Evolutionary conservation across 441 rosid genomes (phyloP).

Genomic region (Pelargonium fulgidum): DNA sequence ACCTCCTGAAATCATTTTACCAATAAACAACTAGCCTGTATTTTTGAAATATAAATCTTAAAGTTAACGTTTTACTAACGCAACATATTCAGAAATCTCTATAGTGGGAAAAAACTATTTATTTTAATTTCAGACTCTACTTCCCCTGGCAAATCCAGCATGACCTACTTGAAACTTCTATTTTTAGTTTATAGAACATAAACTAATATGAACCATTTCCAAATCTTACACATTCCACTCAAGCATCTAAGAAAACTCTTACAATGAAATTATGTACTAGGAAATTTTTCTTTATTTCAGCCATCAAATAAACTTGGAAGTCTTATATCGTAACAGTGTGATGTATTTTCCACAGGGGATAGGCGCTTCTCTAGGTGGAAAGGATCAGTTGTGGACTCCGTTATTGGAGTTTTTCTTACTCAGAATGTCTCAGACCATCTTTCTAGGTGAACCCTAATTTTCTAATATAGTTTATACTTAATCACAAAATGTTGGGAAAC

Average conservation of each 20-base stretch:
- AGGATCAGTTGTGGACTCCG: conserved; percentile 98
- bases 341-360: conserved; percentile 62
- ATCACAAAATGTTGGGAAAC: conserved; percentile 3
- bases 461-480: conserved; percentile 11
- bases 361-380: conserved; percentile 97
- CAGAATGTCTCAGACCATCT: conserved; percentile 98
- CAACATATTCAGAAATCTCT: conserved; percentile 12
- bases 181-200: conserved; percentile 1
- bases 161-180: conserved; percentile 21
- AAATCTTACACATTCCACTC: background rate
- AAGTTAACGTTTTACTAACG: conserved; percentile 2
- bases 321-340: conserved; percentile 9
- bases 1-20: conserved; percentile 21
- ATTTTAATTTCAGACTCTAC: conserved; percentile 21
- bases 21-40: background rate
- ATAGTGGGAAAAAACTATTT: too few relatives aligned
- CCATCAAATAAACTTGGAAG: background rate
- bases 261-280: background rate
- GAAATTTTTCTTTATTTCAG: background rate
- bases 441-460: conserved; percentile 60
- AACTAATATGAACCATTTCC: background rate
- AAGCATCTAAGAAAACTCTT: background rate
- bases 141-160: conserved; percentile 41
- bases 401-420: conserved; percentile 92
- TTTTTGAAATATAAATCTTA: background rate